Evolutionary conservation across 192 early-diverging fungal species (phyloP).

Genomic region (Backusella luteola): DNA sequence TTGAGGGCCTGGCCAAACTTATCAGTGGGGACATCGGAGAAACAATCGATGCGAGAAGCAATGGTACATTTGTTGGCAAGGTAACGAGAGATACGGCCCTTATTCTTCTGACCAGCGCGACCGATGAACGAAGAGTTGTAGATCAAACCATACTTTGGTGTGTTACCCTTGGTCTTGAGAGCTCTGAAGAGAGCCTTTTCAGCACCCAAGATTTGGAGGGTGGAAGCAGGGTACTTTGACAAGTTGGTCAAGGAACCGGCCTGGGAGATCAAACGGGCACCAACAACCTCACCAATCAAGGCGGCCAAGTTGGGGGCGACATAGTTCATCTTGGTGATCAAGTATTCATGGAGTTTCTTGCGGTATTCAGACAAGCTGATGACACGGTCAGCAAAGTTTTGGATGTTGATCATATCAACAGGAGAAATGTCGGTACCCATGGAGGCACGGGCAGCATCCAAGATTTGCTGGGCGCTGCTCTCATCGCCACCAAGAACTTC

Average conservation of each 20-base stretch:
- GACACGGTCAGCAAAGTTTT: slow-evolving; percentile 89
- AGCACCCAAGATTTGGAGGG: slow-evolving; percentile 96
- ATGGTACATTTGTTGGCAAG: slow-evolving; percentile 98
- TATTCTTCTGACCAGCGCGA: slow-evolving; percentile 95
- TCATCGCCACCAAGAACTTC: slow-evolving; percentile 78
- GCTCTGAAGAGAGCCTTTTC: slow-evolving; percentile 99
- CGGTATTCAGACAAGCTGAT: slow-evolving; percentile 92
- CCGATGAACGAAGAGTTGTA: slow-evolving; percentile 97
- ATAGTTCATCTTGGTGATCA: slow-evolving; percentile 92
- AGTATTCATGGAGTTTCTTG: slow-evolving; percentile 87
- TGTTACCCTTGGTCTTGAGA: slow-evolving; percentile 94
- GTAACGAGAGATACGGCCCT: slow-evolving; percentile 96
- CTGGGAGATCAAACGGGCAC: slow-evolving; percentile 95
- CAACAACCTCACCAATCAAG: slow-evolving; percentile 94
- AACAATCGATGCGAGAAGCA: slow-evolving; percentile 96
- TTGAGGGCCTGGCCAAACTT: slow-evolving; percentile 93
- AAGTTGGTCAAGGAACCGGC: slow-evolving; percentile 97
- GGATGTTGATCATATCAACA: slow-evolving; percentile 94
- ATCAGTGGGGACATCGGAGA: slow-evolving; percentile 81
- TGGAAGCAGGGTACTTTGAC: slow-evolving; percentile 95
- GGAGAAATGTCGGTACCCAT: slow-evolving; percentile 99
- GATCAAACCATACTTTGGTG: slow-evolving; percentile 97
- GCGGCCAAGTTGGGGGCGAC: slow-evolving; percentile 96
- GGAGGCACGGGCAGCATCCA: slow-evolving; percentile 91
- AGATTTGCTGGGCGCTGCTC: slow-evolving; percentile 79